Conservation (phyloP, 495 filamentous ascomycete species). For the Xanthoparmelia taractica region DNA sequence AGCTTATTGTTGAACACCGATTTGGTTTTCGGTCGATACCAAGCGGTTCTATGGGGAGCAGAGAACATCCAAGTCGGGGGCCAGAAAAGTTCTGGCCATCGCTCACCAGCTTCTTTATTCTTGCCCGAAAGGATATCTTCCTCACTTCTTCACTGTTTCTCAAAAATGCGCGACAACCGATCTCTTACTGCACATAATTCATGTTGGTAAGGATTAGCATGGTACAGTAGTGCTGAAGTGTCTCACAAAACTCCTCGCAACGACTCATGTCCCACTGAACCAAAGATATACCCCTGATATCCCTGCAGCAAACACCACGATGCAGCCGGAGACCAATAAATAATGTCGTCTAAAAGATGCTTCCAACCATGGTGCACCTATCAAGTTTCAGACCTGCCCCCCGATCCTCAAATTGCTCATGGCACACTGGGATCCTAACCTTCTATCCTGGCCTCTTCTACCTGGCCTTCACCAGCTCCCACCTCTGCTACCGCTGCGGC, state of each 20-base stretch:
- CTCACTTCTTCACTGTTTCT: not conserved
- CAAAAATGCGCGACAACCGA: not conserved
- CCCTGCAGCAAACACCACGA: constrained; percentile 14
- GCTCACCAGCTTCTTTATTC: constrained; percentile 2
- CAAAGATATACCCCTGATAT: constrained; percentile 12
- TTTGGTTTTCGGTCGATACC: not conserved
- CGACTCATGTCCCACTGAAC: constrained; percentile 4
- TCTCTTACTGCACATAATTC: not conserved
- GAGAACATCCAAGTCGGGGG: not conserved
- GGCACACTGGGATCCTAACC: constrained; percentile 10
- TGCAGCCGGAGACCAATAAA: constrained; percentile 12
- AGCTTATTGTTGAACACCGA: not conserved
- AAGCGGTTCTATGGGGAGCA: not conserved
- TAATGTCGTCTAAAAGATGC: constrained; percentile 8
- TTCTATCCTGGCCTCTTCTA: not conserved
- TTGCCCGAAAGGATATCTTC: not conserved
- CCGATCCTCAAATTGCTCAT: constrained; percentile 1
- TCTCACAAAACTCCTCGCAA: not conserved
- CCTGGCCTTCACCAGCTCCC: not conserved
- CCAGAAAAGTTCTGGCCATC: not conserved
- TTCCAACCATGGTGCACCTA: constrained; percentile 6
- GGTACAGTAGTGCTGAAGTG: not conserved
- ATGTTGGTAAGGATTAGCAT: not conserved
- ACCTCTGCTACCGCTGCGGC: not conserved
- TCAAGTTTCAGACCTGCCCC: constrained; percentile 14